Evolutionary conservation across 768 basidiomycete genomes (phyloP).

Genomic region (Naganishia antarctica): DNA sequence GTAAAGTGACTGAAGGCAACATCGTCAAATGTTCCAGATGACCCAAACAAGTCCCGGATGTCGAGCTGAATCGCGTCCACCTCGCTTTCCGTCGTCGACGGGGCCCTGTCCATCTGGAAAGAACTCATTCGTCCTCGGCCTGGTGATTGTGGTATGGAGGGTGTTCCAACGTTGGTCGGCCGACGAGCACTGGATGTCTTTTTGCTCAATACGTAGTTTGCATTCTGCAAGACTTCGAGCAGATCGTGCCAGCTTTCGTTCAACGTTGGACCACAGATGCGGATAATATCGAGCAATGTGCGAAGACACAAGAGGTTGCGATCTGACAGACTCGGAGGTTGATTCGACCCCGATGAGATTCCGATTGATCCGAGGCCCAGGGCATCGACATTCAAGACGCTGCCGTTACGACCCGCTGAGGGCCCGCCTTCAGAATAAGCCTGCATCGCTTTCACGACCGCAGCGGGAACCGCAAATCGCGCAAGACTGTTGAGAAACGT

Average conservation of each 20-base stretch:
- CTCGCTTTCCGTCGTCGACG: constrained; percentile 52
- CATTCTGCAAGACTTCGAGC: constrained; percentile 86
- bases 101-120: constrained; percentile 9
- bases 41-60: constrained; percentile 80
- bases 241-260: constrained; percentile 86
- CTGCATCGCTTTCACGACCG: constrained; percentile 80
- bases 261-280: constrained; percentile 77
- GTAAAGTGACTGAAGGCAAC: constrained; percentile 72
- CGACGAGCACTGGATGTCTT: neutral
- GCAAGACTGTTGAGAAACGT: constrained; percentile 85
- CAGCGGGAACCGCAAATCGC: constrained; percentile 86
- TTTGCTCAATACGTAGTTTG: constrained; percentile 66
- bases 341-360: constrained; percentile 31
- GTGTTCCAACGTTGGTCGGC: constrained; percentile 33
- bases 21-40: constrained; percentile 77
- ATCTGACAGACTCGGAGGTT: constrained; percentile 71
- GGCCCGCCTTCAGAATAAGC: constrained; percentile 46
- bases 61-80: constrained; percentile 66
- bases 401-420: constrained; percentile 32
- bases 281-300: constrained; percentile 67
- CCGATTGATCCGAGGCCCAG: constrained; percentile 40
- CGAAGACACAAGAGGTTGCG: constrained; percentile 87
- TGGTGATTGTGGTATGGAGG: constrained; percentile 48
- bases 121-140: constrained; percentile 52
- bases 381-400: constrained; percentile 36